phyloP scores from a whole-genome alignment of 78 protist species.

The Dictyostelium brefeldianum region DNA sequence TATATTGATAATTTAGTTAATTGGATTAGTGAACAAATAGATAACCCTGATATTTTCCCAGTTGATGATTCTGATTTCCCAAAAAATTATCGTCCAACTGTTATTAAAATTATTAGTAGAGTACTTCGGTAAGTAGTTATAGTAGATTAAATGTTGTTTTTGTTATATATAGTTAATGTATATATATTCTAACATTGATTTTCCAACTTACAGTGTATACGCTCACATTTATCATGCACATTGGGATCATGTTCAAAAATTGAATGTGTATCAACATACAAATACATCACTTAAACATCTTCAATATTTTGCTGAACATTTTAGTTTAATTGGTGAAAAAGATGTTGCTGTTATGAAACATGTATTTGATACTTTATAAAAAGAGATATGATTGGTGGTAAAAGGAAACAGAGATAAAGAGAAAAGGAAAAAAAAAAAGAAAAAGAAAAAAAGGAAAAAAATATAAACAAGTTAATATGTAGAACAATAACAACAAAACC shows the following conservation, averaged over 20 bases:
- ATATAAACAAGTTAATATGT: too few relatives aligned
- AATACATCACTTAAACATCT: slow-evolving; percentile 63
- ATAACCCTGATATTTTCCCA: slow-evolving; percentile 77
- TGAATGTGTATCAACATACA: slow-evolving; percentile 34
- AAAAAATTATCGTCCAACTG: slow-evolving; percentile 33
- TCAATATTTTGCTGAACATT: slow-evolving; percentile 37
- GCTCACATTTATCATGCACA: slow-evolving; percentile 70
- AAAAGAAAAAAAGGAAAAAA: background rate
- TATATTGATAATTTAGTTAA: slow-evolving; percentile 66
- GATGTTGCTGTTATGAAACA: slow-evolving; percentile 31
- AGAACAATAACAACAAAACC: background rate
- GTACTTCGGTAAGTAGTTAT: slow-evolving; percentile 36
- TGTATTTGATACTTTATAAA: slow-evolving; percentile 48
- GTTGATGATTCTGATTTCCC: slow-evolving; percentile 29
- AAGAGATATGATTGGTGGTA: background rate
- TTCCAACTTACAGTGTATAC: slow-evolving; percentile 47
- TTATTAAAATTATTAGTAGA: slow-evolving; percentile 68
- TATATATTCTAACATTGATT: too few relatives aligned
- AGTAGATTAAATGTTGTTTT: background rate
- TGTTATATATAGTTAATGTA: too few relatives aligned
- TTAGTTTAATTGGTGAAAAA: slow-evolving; percentile 29
- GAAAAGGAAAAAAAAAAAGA: background rate
- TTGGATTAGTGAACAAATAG: slow-evolving; percentile 77
- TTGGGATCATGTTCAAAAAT: slow-evolving; percentile 46
- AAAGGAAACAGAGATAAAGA: background rate